These are phyloP conservation scores for Erythrophleum fordii DNA, from an alignment of 306 rosid genomes.

Conservation along the genomic window DNA sequence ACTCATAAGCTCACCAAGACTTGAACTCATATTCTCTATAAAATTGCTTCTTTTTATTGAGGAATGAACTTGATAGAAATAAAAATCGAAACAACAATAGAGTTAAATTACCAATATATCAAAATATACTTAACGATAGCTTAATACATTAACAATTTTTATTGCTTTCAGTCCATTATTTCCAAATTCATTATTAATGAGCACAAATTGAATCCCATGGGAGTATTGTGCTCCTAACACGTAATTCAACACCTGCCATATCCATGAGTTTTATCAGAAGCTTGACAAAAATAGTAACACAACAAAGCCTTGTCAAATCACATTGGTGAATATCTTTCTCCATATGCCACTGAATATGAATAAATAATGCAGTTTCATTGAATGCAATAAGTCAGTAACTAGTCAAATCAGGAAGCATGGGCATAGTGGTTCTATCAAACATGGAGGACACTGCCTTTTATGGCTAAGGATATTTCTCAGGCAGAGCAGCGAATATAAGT, in stretches of 20 bases:
- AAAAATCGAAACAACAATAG: too few species aligned
- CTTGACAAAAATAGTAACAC: too few species aligned
- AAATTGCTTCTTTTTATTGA: background rate
- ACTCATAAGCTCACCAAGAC: background rate
- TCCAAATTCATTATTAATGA: background rate
- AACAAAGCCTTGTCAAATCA: slow-evolving; percentile 3
- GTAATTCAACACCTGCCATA: background rate
- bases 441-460: too few species aligned
- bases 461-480: background rate
- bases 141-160: background rate
- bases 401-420: background rate
- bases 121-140: background rate
- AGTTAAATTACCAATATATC: too few species aligned
- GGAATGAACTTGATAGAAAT: background rate
- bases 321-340: background rate
- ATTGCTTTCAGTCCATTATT: background rate
- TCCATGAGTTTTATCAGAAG: too few species aligned
- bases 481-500: too few species aligned
- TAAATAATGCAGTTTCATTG: background rate
- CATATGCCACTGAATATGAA: background rate
- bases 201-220: background rate
- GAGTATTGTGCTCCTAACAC: background rate
- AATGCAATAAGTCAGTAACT: background rate
- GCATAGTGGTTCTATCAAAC: background rate
- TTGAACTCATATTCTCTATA: background rate